A percentile compares a stretch with the other conserved stretches of the same genome.
These are phyloP conservation scores for Tillandsia fasciculata DNA, from an alignment of 176 grass and related monocot genomes.

Conservation along the genomic window DNA sequence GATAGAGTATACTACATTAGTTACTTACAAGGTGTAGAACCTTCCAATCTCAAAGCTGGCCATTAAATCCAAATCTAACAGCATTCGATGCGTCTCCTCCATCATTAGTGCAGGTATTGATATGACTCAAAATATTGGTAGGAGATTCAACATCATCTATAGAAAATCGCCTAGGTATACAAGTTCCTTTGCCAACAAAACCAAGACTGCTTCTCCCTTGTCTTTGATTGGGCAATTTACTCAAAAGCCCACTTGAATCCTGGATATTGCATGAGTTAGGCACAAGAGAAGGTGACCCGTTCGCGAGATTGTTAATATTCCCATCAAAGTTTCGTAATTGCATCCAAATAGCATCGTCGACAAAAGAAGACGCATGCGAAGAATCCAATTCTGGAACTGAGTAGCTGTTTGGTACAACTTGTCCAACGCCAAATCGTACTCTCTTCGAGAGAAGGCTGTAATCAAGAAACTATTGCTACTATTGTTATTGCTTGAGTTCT, in stretches of 20 bases:
- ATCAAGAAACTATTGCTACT: conserved; percentile 32
- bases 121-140: conserved; percentile 60
- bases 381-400: not conserved
- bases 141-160: conserved; percentile 86
- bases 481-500: conserved; percentile 30
- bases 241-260: conserved; percentile 25
- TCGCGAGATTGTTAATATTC: conserved; percentile 25
- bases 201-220: conserved; percentile 59
- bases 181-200: conserved; percentile 96
- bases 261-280: conserved; percentile 42
- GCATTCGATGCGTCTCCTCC: conserved; percentile 55
- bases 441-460: conserved; percentile 49
- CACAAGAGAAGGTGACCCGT: conserved; percentile 22
- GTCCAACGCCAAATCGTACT: conserved; percentile 42
- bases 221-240: conserved; percentile 44
- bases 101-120: conserved; percentile 32
- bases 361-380: conserved; percentile 1
- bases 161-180: conserved; percentile 75
- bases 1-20: conserved; percentile 17
- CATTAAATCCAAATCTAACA: conserved; percentile 62
- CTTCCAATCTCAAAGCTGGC: conserved; percentile 41
- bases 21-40: conserved; percentile 54
- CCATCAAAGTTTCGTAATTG: not conserved
- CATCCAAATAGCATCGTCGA: conserved; percentile 20
- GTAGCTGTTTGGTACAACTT: conserved; percentile 12